Conservation (phyloP, 2,329 filamentous ascomycete genomes). For the Talaromyces sp. region DNA sequence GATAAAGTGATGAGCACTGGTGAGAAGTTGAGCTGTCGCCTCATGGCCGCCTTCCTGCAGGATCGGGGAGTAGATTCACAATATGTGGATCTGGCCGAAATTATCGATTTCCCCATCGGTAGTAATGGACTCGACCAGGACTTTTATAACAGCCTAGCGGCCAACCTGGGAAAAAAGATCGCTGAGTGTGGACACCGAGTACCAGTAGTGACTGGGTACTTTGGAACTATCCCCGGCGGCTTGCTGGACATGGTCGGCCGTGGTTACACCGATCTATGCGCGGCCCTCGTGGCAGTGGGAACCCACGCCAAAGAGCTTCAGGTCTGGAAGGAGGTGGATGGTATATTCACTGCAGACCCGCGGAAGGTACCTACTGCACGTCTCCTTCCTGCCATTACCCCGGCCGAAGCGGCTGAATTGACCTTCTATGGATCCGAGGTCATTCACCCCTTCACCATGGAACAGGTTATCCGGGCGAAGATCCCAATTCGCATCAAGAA, state of each 20-base stretch:
- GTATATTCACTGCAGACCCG: constrained; percentile 85
- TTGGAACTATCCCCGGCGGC: constrained; percentile 88
- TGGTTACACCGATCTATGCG: constrained; percentile 95
- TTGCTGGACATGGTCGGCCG: constrained; percentile 89
- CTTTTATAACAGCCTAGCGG: constrained; percentile 70
- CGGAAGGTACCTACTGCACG: constrained; percentile 90
- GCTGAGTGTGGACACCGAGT: constrained; percentile 67
- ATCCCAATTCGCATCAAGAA: constrained; percentile 72
- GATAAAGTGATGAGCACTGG: constrained; percentile 92
- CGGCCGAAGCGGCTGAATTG: constrained; percentile 91
- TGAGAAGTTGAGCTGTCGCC: constrained; percentile 91
- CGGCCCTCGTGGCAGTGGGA: constrained; percentile 86
- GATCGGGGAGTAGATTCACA: constrained; percentile 81
- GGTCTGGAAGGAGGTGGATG: constrained; percentile 99
- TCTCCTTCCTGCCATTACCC: constrained; percentile 84
- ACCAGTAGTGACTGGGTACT: constrained; percentile 88
- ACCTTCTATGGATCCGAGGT: constrained; percentile 95
- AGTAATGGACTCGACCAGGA: constrained; percentile 62
- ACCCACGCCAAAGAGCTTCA: constrained; percentile 86
- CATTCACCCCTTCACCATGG: constrained; percentile 98
- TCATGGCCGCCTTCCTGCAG: constrained; percentile 82
- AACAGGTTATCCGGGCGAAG: constrained; percentile 72
- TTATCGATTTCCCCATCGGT: constrained; percentile 66
- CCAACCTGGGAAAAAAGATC: constrained; percentile 65
- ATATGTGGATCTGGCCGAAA: constrained; percentile 85